Conservation (phyloP, 805 yeast species). For the Candida ipomoeae region DNA sequence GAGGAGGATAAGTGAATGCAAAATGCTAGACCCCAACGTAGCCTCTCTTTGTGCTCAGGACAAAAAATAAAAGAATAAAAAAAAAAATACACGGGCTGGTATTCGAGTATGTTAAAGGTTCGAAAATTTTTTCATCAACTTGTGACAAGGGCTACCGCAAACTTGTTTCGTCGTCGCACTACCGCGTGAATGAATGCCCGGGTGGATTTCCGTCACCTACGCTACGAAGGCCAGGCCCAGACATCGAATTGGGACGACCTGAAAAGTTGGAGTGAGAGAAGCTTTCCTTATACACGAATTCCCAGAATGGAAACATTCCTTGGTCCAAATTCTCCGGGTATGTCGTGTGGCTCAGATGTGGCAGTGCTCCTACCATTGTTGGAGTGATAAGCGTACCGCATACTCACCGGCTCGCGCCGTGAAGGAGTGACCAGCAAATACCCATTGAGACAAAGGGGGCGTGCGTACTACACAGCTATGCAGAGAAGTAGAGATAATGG, state of each 20-base stretch:
- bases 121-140: constrained; percentile 2
- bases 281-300: no score
- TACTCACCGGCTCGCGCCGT: background rate
- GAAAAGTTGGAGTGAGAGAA: no score
- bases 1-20: background rate
- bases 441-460: background rate
- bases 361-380: constrained; percentile 1
- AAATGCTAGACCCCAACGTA: background rate
- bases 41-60: background rate
- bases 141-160: constrained; percentile 1
- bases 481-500: background rate
- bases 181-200: background rate
- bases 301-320: no score
- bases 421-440: background rate
- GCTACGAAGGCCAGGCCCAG: background rate
- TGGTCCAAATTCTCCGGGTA: no score
- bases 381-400: background rate
- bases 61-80: background rate
- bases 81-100: background rate
- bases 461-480: background rate
- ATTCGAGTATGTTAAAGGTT: background rate
- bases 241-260: background rate
- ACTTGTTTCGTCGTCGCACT: constrained; percentile 4
- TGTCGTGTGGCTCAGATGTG: background rate
- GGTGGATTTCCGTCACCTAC: background rate